Evolutionary conservation across 768 basidiomycete species (phyloP), one percentile per base, ranked within the genome.

Genomic region (Kondoa malvinella): DNA sequence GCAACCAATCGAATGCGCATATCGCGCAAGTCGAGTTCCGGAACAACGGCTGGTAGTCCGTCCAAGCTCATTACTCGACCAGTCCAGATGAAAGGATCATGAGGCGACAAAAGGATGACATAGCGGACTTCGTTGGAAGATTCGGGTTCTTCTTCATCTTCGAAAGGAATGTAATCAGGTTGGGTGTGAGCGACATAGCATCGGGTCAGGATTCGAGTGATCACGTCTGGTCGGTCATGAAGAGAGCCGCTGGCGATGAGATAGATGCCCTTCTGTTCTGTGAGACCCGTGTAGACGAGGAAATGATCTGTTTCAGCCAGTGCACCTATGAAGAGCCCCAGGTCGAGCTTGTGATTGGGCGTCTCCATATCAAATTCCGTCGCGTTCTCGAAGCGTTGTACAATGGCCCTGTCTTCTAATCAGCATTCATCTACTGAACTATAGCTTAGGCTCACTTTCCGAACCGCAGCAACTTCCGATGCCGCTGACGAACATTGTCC

Each of bases 381-480:
- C 3, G 92, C 88, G 77, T 92, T 95, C 74, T 88, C 87, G 79
- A 92, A 92, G 60, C 89, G 84, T 72, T 90, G 88, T 0, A 88
- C 86, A 58, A 80, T 74, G 16, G 76, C 73, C 65, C 78, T 77
- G n/a, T n/a, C n/a, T n/a, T n/a, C n/a, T n/a, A n/a, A n/a, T n/a
- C n/a, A n/a, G n/a, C n/a, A n/a, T n/a, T n/a, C n/a, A n/a, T n/a
- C n/a, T 29, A 34, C 56, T 50, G 61, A 40, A 62, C 58, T 72
- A 68, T 62, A 65, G 31, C 59, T 61, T 56, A 26, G 17, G 33
- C 69, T 50, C 69, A 72, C 80, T 72, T 74, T 89, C 88, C 88
- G 77, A 95, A 92, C 2, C 94, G 87, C 73, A 92, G 89, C 16
- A 97, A 80, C 76, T 97, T 97, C 63, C 95, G 83, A 76, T 94